These are phyloP conservation scores for Mortierella sp. DNA, from an alignment of 371 early-diverging fungal genomes.

Conservation along the genomic window DNA sequence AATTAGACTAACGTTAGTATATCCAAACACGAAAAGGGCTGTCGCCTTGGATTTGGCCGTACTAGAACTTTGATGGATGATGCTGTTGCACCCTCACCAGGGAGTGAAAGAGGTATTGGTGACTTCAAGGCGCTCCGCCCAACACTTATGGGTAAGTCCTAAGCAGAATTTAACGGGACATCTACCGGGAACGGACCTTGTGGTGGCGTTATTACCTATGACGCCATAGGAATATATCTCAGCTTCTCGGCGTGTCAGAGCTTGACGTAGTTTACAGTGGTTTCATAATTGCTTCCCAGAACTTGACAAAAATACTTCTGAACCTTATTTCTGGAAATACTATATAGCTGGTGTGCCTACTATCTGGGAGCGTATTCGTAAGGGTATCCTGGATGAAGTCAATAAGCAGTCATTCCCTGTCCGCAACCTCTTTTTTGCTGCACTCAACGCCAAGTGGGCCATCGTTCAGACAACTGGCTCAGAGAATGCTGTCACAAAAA, in stretches of 20 bases:
- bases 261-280: no score
- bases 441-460: slow-evolving; percentile 79
- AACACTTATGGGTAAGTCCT: slow-evolving; percentile 75
- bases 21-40: slow-evolving; percentile 18
- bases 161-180: neutral
- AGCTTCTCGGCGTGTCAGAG: no score
- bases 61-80: slow-evolving; percentile 87
- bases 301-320: neutral
- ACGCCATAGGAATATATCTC: neutral
- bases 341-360: slow-evolving; percentile 84
- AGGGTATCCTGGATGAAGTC: slow-evolving; percentile 79
- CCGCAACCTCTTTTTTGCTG: slow-evolving; percentile 70
- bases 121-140: slow-evolving; percentile 92
- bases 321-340: neutral
- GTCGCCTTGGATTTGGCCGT: slow-evolving; percentile 85
- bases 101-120: slow-evolving; percentile 79
- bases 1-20: no score
- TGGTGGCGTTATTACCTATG: neutral
- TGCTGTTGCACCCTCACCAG: slow-evolving; percentile 66
- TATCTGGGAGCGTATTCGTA: slow-evolving; percentile 91
- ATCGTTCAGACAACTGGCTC: slow-evolving; percentile 68
- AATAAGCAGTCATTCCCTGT: slow-evolving; percentile 69
- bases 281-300: no score
- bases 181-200: neutral
- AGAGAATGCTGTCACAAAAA: slow-evolving; percentile 72